Conservation (phyloP, 2,329 filamentous ascomycete genomes). For the Alternaria triticina region DNA sequence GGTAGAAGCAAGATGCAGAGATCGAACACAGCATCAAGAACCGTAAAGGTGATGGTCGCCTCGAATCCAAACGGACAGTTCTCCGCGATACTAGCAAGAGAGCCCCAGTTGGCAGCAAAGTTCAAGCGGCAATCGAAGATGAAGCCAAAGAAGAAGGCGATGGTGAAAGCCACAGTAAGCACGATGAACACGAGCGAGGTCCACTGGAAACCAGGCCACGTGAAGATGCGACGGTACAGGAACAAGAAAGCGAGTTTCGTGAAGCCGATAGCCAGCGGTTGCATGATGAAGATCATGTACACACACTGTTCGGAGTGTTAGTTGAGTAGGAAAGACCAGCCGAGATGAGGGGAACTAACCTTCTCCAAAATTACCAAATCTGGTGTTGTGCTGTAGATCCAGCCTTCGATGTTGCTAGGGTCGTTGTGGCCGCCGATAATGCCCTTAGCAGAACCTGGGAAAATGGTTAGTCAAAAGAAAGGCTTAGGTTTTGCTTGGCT, state of each 20-base stretch:
- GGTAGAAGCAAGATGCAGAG: conserved; percentile 8
- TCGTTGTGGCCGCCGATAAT: conserved; percentile 9
- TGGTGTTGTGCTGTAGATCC: conserved; percentile 8
- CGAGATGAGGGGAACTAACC: background rate
- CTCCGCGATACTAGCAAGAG: conserved; percentile 7
- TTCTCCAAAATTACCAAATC: conserved; percentile 7
- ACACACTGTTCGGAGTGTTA: background rate
- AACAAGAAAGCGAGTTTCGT: conserved; percentile 11
- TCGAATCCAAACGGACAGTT: conserved; percentile 11
- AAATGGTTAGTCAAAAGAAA: background rate
- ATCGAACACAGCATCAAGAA: conserved; percentile 8
- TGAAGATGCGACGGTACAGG: conserved; percentile 11
- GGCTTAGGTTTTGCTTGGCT: background rate
- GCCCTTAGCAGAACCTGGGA: conserved; percentile 3
- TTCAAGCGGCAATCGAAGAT: conserved; percentile 10
- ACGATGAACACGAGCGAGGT: background rate
- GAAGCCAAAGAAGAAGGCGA: conserved; percentile 12
- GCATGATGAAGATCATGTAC: conserved; percentile 14
- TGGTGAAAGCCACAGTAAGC: background rate
- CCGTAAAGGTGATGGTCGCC: conserved; percentile 4
- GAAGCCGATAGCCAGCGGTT: conserved; percentile 7
- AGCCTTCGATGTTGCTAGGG: conserved; percentile 1
- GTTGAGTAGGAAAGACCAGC: background rate
- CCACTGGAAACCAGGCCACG: conserved; percentile 4
- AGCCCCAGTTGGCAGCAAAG: conserved; percentile 9